Percentiles rank a stretch among this genome's conserved stretches.
Conservation (phyloP, 257 asterid species). For the Craterostigma plantagineum region DNA sequence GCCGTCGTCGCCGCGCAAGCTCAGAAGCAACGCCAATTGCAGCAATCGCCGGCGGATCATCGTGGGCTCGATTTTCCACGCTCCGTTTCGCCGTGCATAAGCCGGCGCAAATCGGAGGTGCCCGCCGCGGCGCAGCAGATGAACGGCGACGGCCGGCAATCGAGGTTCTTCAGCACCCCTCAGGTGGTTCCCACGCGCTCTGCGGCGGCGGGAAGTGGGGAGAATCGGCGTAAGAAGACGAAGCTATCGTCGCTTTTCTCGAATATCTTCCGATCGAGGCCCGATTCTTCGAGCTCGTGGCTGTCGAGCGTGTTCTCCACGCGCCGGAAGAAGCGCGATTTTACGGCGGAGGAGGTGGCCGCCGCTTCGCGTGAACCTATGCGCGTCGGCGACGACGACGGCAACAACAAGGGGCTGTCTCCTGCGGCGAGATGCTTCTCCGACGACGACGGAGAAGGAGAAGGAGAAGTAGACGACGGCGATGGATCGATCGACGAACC, state of each 20-base stretch:
- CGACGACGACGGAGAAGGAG: too few relatives aligned
- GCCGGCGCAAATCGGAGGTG: constrained; percentile 13
- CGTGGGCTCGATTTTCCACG: constrained; percentile 23
- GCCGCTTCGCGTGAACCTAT: constrained; percentile 11
- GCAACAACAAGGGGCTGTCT: constrained; percentile 55
- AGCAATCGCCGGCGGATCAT: constrained; percentile 1
- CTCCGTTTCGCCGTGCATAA: constrained; percentile 39
- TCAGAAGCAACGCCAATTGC: constrained; percentile 12
- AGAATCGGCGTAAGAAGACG: constrained; percentile 3
- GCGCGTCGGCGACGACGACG: constrained; percentile 6
- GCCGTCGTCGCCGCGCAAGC: constrained; percentile 40
- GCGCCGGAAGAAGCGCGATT: too few relatives aligned
- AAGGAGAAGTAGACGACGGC: constrained; percentile 33
- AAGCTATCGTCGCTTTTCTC: constrained; percentile 13
- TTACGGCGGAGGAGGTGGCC: constrained; percentile 8
- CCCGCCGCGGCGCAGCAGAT: constrained; percentile 5
- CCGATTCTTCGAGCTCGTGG: too few relatives aligned
- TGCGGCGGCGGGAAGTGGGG: constrained; percentile 5
- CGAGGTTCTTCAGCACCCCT: constrained; percentile 18
- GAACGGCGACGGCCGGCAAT: background rate
- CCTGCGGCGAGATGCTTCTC: constrained; percentile 21
- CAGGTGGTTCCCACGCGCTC: constrained; percentile 18
- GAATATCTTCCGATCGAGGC: constrained; percentile 24
- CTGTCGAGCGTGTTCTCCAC: constrained; percentile 13
- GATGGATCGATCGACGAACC: constrained; percentile 21